Evolutionary conservation across 2,329 filamentous ascomycete species (phyloP), one percentile per base, ranked within the genome.

Genomic region (Penicillium sp.): DNA sequence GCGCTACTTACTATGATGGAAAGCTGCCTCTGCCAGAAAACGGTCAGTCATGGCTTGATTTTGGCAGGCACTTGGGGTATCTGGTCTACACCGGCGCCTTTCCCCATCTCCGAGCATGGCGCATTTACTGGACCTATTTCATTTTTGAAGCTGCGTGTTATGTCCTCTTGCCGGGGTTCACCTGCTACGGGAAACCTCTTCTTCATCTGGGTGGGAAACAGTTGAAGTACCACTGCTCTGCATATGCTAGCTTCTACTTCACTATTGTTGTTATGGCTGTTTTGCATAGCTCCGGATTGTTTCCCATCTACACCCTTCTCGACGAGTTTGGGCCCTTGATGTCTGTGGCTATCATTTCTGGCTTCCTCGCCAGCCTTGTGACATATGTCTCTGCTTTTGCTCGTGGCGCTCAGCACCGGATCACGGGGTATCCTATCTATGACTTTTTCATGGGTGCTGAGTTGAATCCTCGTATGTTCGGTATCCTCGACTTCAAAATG

Each of bases 251-350:
- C 61, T 91, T 96, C 76, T 98, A 96, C 79, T 83, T 87, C 37
- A 98, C 91, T 61, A 90, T 97, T 64, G 78, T 82, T 6, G 78
- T 91, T 16, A 86, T 89, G 53, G 80, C 84, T 13, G 78, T 73
- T 4, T 82, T 98, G 51, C 94, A 99, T 78, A 87, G 89, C 73
- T 89, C 87, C 6, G 91, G 91, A 16, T 62, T 92, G 56, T 98
- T 97, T 82, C 90, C 87, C 58, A 82, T 98, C 51, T 94, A 96
- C 78, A 96, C 87, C 24, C 84, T 96, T 68, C 86, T 99, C 58
- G 94, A 97, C 72, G 91, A 98, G 75, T 99, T 99, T 65, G 95
- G 95, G 1, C 89, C 93, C 13, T 80, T 99, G 50, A 88, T 98
- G 83, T 92, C 89, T 31, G 95, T 99, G 11, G 91, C 93, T 55